phyloP scores from a whole-genome alignment of 495 filamentous ascomycete species.

The Xylaria grammica region DNA sequence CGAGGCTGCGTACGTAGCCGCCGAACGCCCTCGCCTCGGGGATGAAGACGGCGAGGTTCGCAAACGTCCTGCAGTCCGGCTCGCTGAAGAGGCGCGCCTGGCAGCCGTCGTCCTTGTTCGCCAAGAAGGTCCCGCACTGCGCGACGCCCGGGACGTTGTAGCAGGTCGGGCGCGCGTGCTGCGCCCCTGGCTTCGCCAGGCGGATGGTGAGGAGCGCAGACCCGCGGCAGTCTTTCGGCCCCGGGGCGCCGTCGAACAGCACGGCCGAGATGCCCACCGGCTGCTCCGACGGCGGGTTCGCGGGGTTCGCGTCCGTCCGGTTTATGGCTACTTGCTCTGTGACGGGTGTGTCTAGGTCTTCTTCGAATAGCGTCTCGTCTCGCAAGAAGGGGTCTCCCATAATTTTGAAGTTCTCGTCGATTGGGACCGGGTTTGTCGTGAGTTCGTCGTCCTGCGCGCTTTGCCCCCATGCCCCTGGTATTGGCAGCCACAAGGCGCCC shows the following conservation, averaged over 20 bases:
- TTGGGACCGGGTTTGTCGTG: constrained; percentile 16
- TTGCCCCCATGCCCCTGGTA: constrained; percentile 14
- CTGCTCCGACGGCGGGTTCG: constrained; percentile 27
- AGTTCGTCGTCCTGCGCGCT: constrained; percentile 26
- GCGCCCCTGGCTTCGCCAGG: constrained; percentile 32
- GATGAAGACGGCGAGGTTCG: constrained; percentile 48
- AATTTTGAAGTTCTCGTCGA: constrained; percentile 17
- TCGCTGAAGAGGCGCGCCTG: constrained; percentile 48
- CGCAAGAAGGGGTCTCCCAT: constrained; percentile 18
- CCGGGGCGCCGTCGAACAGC: constrained; percentile 45
- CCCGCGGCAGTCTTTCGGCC: constrained; percentile 45
- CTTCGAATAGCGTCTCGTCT: constrained; percentile 25
- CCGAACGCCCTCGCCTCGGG: constrained; percentile 43
- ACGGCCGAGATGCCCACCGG: constrained; percentile 39
- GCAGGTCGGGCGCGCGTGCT: constrained; percentile 35
- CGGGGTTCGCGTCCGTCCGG: constrained; percentile 27
- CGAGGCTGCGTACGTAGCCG: constrained; percentile 43
- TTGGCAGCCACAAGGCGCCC: background rate
- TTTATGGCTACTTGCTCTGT: constrained; percentile 43
- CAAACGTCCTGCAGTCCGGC: constrained; percentile 39
- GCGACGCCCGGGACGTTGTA: constrained; percentile 39
- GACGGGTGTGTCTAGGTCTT: constrained; percentile 22
- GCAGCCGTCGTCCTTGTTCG: constrained; percentile 44
- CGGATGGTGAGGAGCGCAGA: constrained; percentile 32
- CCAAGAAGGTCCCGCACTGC: constrained; percentile 44